Base-by-base conservation (phyloP, 192 early-diverging fungal species). In the Linnemannia schmuckeri region DNA sequence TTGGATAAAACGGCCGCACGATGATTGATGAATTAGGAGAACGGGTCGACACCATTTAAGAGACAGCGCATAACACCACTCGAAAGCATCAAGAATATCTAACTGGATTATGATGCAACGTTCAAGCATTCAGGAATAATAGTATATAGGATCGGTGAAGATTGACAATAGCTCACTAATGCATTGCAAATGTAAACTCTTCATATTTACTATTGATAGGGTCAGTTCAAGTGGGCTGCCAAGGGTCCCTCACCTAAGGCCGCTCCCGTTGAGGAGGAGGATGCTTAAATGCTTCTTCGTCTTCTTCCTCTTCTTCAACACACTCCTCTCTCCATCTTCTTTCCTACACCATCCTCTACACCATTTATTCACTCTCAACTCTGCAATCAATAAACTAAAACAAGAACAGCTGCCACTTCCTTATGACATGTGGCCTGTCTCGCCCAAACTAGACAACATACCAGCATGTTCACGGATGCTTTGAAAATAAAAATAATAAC, bases 151-250 rank as follows among this genome's bases (percentile, higher is more conserved):
- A 66, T 33, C 8, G 61, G 27, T 9, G 3, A 13, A 3, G 2
- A 15, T 30, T 33, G 27, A 4, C n/a, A 3, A 33, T n/a, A 57
- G 27, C 33, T 33, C 9, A 66, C 10, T 66, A 66, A 66, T 10
- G 61, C 30, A 66, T 66, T 13, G 3, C 30, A 33, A 6, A 47
- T 6, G 20, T 54, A 47, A 9, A 46, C 27, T 5, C 54, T 24
- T 24, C 24, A 49, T 17, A 47, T n/a, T 73, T 75, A 22, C 12
- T 46, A 49, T 69, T 22, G 13, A 9, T 86, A 86, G 84, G 20
- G 61, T 24, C 46, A 77, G 46, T 73, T 49, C 80, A 15, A 81
- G 20, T 87, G 85, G 85, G 71, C 76, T 46, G 85, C 85, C 57
- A 63, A 78, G 76, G 76, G 76, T 33, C 79, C 85, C 35, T 78